Evolutionary conservation across 2,329 filamentous ascomycete genomes (phyloP).

Genomic region (Penicillium glabrum): DNA sequence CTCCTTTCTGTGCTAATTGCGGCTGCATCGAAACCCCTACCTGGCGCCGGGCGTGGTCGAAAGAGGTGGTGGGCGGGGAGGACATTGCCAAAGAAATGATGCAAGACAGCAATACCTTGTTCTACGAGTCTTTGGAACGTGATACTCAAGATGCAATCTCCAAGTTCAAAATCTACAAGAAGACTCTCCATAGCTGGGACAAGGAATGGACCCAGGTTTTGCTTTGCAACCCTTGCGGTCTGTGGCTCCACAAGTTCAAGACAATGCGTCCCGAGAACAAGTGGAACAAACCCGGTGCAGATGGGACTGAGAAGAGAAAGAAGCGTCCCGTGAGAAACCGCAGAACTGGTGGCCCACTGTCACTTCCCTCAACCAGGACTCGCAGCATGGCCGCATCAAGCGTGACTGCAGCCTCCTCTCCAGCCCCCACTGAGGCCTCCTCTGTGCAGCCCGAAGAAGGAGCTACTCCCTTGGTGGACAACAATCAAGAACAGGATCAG

Average conservation of each 20-base stretch:
- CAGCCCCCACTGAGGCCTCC: slow-evolving; percentile 38
- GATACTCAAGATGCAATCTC: slow-evolving; percentile 63
- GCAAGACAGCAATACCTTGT: slow-evolving; percentile 71
- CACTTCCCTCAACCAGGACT: slow-evolving; percentile 32
- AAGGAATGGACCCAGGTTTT: slow-evolving; percentile 71
- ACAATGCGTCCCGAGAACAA: slow-evolving; percentile 77
- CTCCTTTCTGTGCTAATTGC: slow-evolving; percentile 87
- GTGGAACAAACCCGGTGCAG: slow-evolving; percentile 63
- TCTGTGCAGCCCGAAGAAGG: slow-evolving; percentile 38
- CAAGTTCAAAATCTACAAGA: slow-evolving; percentile 73
- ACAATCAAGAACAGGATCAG: slow-evolving; percentile 33
- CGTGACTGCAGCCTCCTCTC: slow-evolving; percentile 39
- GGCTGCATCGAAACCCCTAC: slow-evolving; percentile 94
- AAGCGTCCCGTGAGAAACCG: slow-evolving; percentile 40
- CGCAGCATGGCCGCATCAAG: slow-evolving; percentile 30
- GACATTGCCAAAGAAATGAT: slow-evolving; percentile 70
- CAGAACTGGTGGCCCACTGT: slow-evolving; percentile 34
- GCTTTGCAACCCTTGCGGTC: slow-evolving; percentile 92
- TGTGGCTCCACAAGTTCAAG: slow-evolving; percentile 90
- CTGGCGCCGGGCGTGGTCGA: slow-evolving; percentile 91
- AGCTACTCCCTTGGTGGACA: slow-evolving; percentile 34
- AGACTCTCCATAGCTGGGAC: slow-evolving; percentile 65
- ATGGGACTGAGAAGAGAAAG: slow-evolving; percentile 42
- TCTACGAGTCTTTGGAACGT: slow-evolving; percentile 66
- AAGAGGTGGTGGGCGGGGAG: slow-evolving; percentile 69